Evolutionary conservation across 768 basidiomycete species (phyloP), one percentile per base, ranked within the genome.

Genomic region (Tephrocybe sp.): DNA sequence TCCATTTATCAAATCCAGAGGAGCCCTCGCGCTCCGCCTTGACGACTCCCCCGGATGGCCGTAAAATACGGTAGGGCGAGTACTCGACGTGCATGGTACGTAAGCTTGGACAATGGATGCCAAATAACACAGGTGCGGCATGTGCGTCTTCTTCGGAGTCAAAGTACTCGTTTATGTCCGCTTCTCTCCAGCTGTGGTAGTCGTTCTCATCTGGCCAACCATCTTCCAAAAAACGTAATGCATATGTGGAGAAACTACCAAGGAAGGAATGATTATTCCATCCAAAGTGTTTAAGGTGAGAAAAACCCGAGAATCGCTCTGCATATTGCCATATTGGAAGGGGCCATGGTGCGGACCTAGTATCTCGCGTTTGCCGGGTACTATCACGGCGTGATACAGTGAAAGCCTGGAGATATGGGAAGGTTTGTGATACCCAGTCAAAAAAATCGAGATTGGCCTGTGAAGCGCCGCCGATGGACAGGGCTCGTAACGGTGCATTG

Each of bases 321-420:
- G 50, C 45, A n/a, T 52, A 52, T 37, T 46, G 30, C 45, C 50
- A 52, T 13, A 2, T 33, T 16, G 50, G 50, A 16, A 41, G 11
- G 7, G 50, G 44, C 50, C 50, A 52, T 3, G 12, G 3, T 13
- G 16, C 6, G 9, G 31, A 27, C 19, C 21, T 47, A n/a, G n/a
- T n/a, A 3, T 31, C 24, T 4, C 11, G 18, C 1, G 7, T 16
- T n/a, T 47, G 46, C 15, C 41, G 33, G 13, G 23, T 34, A 25
- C 45, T 47, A 9, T 27, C 45, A 13, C 45, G 51, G 11, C 33
- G 41, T 18, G 24, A 11, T 19, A 47, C 21, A 23, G 51, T 47
- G 4, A 52, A 41, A 11, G 45, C 51, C 4, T 29, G 5, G 9
- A 52, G 29, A 12, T 38, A 1, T 2, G 45, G 27, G 24, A 43